Evolutionary conservation across 495 filamentous ascomycete genomes (phyloP), one percentile per base, ranked within the genome.

Genomic region (Peziza echinospora): DNA sequence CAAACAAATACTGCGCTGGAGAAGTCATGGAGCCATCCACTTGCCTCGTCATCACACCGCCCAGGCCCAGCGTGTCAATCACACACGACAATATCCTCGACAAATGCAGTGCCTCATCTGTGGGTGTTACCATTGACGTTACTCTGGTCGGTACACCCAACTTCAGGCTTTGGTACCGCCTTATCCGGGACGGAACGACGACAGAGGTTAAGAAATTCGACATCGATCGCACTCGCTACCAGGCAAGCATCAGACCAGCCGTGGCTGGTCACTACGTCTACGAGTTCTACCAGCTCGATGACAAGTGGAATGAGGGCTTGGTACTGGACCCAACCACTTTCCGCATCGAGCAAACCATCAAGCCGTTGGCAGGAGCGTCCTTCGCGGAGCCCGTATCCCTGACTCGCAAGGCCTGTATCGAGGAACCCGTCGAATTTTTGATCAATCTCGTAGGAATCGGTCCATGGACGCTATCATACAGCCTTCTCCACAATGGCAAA

Each of bases 21-120:
- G 86, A 94, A 54, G 71, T 97, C 2, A 66, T 87, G 50, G 89
- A 94, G 59, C 89, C 89, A 22, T 79, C 89, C 3, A 84, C 85
- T 22, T 96, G 85, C 59, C 66, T 93, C 46, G 64, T 97, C 43
- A 71, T 82, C 30, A 94, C 93, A 51, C 89, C 89, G 13, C 82
- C 87, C 0, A 77, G 93, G 63, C 89, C 89, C 22, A 74, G 77
- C 26, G 52, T 97, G 46, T 63, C 71, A 5, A 65, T 96, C 28
- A 70, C 66, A 37, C 63, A 75, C 1, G 79, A 92, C 53, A 78
- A 83, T 53, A 82, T 96, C 25, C 77, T 78, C 30, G 89, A 96
- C 58, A 92, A 87, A 53, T 97, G 89, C 62, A 87, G 85, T 30
- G 82, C 84, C 43, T 92, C 82, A 54, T 82, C 87, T 0, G 80